These are phyloP conservation scores for Ochromonas danica DNA, from an alignment of 108 stramenopile species.

Conservation along the genomic window DNA sequence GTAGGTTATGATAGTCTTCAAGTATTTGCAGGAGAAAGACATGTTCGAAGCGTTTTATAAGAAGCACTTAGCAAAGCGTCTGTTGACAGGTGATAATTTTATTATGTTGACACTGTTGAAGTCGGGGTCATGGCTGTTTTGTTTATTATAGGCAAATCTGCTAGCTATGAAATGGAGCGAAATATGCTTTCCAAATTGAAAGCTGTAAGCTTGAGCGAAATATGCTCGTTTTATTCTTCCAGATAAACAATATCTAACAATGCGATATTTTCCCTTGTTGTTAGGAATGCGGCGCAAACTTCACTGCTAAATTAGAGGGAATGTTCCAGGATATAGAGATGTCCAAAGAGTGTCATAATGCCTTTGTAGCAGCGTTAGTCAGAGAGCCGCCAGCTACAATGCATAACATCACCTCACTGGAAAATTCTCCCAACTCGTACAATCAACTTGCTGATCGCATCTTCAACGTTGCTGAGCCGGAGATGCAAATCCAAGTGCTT, in stretches of 20 bases:
- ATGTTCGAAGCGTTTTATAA: slow-evolving; percentile 94
- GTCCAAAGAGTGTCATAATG: slow-evolving; percentile 59
- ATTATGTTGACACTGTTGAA: background rate
- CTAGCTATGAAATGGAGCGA: background rate
- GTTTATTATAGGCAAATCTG: background rate
- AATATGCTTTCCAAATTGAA: background rate
- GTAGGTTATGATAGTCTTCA: slow-evolving; percentile 68
- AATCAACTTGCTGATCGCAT: too few species aligned
- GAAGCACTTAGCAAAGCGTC: slow-evolving; percentile 84
- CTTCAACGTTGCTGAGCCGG: slow-evolving; percentile 38
- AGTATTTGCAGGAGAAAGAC: slow-evolving; percentile 19
- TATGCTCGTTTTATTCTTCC: background rate
- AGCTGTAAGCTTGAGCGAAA: background rate
- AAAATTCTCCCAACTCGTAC: background rate
- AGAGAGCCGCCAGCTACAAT: background rate
- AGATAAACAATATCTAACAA: background rate
- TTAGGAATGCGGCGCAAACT: slow-evolving; percentile 88
- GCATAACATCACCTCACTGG: background rate
- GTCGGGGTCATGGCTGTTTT: background rate
- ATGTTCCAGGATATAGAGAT: slow-evolving; percentile 98
- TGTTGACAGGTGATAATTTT: slow-evolving; percentile 75
- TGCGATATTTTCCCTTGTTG: background rate
- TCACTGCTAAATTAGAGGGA: slow-evolving; percentile 98
- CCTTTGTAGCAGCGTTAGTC: background rate
- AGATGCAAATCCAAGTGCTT: slow-evolving; percentile 83